These are phyloP conservation scores for Apiospora rasikravindrae DNA, from an alignment of 2,329 filamentous ascomycete genomes.

Conservation along the genomic window DNA sequence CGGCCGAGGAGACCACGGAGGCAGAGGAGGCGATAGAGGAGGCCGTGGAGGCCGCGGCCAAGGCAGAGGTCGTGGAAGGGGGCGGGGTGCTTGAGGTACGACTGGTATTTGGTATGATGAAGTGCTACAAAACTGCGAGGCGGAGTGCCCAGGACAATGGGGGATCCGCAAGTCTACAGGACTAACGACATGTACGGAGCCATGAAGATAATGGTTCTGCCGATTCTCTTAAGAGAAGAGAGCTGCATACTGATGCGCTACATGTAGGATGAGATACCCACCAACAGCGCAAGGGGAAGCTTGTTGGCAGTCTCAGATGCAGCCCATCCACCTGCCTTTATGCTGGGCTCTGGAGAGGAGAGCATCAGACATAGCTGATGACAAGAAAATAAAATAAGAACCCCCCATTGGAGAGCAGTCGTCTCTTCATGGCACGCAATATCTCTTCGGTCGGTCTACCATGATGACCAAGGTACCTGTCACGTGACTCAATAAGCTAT, in stretches of 20 bases:
- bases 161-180: neutral
- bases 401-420: neutral
- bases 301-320: conserved; percentile 3
- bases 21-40: conserved; percentile 60
- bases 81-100: conserved; percentile 40
- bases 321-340: neutral
- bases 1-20: conserved; percentile 62
- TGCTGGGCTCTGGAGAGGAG: neutral
- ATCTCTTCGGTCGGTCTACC: neutral
- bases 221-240: conserved; percentile 1
- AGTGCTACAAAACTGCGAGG: neutral
- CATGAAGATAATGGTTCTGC: neutral
- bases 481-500: neutral
- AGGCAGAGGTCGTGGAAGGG: conserved; percentile 51
- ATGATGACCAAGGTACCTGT: neutral
- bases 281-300: conserved; percentile 1
- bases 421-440: neutral
- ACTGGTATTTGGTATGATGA: neutral
- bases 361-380: neutral
- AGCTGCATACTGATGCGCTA: conserved; percentile 8
- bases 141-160: neutral
- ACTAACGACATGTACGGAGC: neutral
- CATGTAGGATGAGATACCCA: conserved; percentile 7
- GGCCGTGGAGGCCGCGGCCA: conserved; percentile 60
- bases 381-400: neutral